phyloP scores from a whole-genome alignment of 1,284 basidiomycete species.

The Phenoliferia sp. region DNA sequence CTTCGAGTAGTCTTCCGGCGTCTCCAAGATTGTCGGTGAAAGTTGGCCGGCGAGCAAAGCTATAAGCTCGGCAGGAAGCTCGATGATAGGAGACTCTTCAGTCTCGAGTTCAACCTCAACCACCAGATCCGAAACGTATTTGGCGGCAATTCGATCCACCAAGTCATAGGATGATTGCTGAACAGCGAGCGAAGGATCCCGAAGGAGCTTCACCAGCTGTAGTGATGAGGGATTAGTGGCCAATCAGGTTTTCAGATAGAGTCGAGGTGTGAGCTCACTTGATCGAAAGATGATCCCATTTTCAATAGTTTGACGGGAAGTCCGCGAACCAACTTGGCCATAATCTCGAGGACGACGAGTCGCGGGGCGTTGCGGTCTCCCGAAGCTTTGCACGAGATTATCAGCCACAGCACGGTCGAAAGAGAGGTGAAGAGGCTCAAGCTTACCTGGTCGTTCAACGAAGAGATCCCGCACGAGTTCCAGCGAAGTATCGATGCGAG shows the following conservation, averaged over 20 bases:
- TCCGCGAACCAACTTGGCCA: constrained; percentile 49
- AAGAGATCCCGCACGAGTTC: constrained; percentile 58
- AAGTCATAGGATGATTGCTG: constrained; percentile 67
- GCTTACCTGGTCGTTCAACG: constrained; percentile 53
- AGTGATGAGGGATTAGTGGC: too few species aligned
- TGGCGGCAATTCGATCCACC: constrained; percentile 58
- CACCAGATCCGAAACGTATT: constrained; percentile 70
- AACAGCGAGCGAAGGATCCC: constrained; percentile 60
- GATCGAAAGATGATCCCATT: constrained; percentile 59
- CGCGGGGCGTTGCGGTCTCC: constrained; percentile 13
- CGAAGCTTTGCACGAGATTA: background rate
- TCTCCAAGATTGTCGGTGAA: background rate
- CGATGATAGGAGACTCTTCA: constrained; percentile 46
- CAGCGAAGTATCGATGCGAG: constrained; percentile 54
- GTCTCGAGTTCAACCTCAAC: constrained; percentile 74
- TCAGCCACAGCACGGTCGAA: background rate
- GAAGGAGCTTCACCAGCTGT: constrained; percentile 69
- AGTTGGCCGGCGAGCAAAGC: constrained; percentile 42
- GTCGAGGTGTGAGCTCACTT: constrained; percentile 48
- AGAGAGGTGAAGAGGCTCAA: background rate
- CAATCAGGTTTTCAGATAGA: too few species aligned
- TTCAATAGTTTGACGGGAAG: constrained; percentile 58
- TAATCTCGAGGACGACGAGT: constrained; percentile 18
- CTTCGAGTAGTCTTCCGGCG: background rate
- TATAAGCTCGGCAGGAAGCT: constrained; percentile 63